Conservation (phyloP, 306 rosid genomes). For the Fragaria iinumae region DNA sequence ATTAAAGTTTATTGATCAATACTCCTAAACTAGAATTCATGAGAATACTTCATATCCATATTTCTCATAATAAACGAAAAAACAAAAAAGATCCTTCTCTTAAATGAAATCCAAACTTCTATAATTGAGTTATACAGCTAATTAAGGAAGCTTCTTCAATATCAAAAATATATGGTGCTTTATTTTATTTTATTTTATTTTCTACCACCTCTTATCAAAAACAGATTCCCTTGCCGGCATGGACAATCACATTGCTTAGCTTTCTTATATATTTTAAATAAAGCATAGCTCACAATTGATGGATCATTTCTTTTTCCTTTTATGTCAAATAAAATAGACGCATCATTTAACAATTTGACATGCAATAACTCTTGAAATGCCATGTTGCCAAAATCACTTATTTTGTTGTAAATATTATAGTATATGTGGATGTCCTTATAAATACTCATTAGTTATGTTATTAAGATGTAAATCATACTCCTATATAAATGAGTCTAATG, state of each 20-base stretch:
- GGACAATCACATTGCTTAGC: not conserved
- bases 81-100: slow-evolving; percentile 4
- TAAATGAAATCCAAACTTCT: not conserved
- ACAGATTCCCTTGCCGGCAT: slow-evolving; percentile 10
- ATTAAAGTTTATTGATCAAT: too few species aligned
- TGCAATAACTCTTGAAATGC: not conserved
- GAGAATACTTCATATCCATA: not conserved
- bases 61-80: not conserved
- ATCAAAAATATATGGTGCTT: not conserved
- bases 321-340: not conserved
- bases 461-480: too few species aligned
- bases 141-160: not conserved
- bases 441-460: too few species aligned
- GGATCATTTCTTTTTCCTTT: not conserved
- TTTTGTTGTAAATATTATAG: too few species aligned
- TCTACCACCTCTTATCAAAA: not conserved
- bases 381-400: not conserved
- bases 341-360: slow-evolving; percentile 1
- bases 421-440: too few species aligned
- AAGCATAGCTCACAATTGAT: not conserved
- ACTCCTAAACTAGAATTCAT: too few species aligned
- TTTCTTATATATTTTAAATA: not conserved
- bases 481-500: too few species aligned
- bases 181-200: not conserved
- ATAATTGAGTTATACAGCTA: not conserved